These are phyloP conservation scores for Naganishia sp. DNA, from an alignment of 1,284 basidiomycete species.

Conservation along the genomic window DNA sequence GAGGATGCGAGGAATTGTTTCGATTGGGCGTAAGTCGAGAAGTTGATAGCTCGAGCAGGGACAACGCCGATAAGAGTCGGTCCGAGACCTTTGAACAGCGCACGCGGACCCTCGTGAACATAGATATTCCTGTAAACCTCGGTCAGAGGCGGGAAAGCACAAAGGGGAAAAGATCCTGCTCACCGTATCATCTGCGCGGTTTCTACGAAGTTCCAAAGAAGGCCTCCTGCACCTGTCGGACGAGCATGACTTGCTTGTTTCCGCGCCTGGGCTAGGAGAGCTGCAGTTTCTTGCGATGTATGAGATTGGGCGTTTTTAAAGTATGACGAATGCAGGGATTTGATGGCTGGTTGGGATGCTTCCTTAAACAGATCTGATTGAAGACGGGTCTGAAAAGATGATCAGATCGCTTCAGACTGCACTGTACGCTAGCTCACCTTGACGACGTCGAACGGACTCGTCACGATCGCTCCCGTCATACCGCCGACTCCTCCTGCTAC, in stretches of 20 bases:
- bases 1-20: constrained; percentile 83
- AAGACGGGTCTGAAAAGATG: constrained; percentile 65
- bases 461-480: constrained; percentile 96
- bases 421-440: constrained; percentile 58
- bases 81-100: constrained; percentile 91
- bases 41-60: constrained; percentile 90
- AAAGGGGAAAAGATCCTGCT: constrained; percentile 40
- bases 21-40: constrained; percentile 96
- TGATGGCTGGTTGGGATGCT: constrained; percentile 28
- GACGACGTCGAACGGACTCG: constrained; percentile 95
- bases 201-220: constrained; percentile 92
- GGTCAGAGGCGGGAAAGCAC: not conserved
- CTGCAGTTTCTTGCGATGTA: constrained; percentile 25
- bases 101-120: constrained; percentile 82
- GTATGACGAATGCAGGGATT: constrained; percentile 22
- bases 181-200: constrained; percentile 86
- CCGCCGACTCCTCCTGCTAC: constrained; percentile 87
- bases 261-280: constrained; percentile 14
- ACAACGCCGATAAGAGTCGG: constrained; percentile 93
- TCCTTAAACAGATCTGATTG: constrained; percentile 85
- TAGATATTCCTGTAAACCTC: constrained; percentile 70
- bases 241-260: constrained; percentile 33
- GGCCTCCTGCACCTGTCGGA: constrained; percentile 56
- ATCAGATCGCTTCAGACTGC: too few species aligned
- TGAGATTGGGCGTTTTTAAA: constrained; percentile 23